Percentiles rank a stretch among this genome's conserved stretches.
phyloP scores from a whole-genome alignment of 148 eudicot species.

The Simmondsia chinensis region DNA sequence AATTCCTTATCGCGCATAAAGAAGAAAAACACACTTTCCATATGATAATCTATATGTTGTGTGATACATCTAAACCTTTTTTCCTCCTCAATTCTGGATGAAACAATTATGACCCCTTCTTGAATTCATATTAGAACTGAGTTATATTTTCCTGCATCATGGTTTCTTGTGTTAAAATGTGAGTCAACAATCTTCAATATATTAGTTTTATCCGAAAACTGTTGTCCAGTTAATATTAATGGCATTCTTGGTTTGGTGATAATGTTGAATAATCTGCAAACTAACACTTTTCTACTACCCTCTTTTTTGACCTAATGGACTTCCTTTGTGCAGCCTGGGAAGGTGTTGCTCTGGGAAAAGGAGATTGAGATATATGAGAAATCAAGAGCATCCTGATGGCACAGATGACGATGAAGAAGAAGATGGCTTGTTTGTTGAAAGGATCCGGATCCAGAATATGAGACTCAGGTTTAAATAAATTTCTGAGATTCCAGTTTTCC shows the following conservation, averaged over 20 bases:
- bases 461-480: slow-evolving; percentile 27
- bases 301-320: not conserved
- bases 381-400: slow-evolving; percentile 12
- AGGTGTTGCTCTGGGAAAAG: slow-evolving; percentile 18
- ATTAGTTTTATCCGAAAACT: not conserved
- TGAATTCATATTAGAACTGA: no score
- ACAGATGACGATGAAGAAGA: slow-evolving; percentile 20
- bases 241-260: not conserved
- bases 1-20: no score
- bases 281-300: not conserved
- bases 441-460: slow-evolving; percentile 44
- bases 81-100: no score
- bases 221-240: not conserved
- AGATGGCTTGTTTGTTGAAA: slow-evolving; percentile 30
- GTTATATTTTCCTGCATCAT: no score
- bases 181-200: not conserved
- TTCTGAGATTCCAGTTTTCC: no score
- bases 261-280: no score
- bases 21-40: no score
- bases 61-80: no score
- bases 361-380: slow-evolving; percentile 5
- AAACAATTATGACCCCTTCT: no score
- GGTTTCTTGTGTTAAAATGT: not conserved
- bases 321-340: slow-evolving; percentile 15
- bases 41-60: no score